These are phyloP conservation scores for Orychophragmus violaceus DNA, from an alignment of 345 rosid genomes.

Conservation along the genomic window DNA sequence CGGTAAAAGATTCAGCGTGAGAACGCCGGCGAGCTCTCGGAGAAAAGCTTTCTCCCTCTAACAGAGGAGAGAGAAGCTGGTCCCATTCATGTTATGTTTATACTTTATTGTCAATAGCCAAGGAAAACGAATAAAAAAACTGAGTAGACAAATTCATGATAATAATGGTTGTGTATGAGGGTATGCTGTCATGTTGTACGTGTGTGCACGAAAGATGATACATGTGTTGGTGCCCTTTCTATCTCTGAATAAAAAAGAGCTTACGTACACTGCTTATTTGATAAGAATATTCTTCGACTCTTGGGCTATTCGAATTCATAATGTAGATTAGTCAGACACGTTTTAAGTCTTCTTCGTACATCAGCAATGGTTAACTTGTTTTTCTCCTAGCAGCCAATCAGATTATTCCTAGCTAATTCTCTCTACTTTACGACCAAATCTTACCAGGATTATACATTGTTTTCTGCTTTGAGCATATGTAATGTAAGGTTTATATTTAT, in stretches of 20 bases:
- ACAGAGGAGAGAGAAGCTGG: too few species aligned
- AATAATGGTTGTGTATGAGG: neutral
- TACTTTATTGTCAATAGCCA: too few species aligned
- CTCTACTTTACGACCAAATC: neutral
- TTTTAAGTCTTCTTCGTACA: neutral
- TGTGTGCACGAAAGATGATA: conserved; percentile 3
- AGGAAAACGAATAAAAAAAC: neutral
- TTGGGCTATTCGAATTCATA: neutral
- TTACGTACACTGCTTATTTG: neutral
- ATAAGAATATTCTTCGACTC: neutral
- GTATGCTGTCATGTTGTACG: conserved; percentile 3
- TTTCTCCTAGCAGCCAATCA: neutral
- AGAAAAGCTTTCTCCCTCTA: too few species aligned
- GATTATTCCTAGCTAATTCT: neutral
- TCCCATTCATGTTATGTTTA: too few species aligned
- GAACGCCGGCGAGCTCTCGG: too few species aligned
- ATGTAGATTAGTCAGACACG: neutral
- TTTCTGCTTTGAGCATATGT: neutral
- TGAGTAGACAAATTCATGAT: neutral
- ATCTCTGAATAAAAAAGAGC: neutral
- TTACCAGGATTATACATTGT: neutral
- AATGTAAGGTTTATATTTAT: neutral
- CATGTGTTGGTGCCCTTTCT: neutral
- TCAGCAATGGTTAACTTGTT: neutral
- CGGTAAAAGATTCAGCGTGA: too few species aligned